Evolutionary conservation across 495 filamentous ascomycete species (phyloP).

Genomic region (Trichocladium antarcticum): DNA sequence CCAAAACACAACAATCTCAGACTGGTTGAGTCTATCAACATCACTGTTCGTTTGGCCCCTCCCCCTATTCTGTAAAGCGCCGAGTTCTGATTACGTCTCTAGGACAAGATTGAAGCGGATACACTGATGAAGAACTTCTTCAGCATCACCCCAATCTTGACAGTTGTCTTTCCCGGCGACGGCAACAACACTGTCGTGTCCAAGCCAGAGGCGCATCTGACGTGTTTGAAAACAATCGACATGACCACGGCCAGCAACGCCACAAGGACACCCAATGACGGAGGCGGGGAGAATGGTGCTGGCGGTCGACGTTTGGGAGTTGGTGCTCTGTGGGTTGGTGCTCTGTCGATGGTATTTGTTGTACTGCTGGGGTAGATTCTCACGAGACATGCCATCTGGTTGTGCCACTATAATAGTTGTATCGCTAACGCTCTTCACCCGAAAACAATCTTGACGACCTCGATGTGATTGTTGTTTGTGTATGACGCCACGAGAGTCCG

Average conservation of each 20-base stretch:
- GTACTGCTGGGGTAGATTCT: background rate
- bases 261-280: background rate
- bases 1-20: conserved; percentile 1
- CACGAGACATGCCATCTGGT: background rate
- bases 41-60: background rate
- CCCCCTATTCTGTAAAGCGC: too few species aligned
- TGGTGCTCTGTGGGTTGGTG: background rate
- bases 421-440: background rate
- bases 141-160: conserved; percentile 4
- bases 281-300: background rate
- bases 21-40: background rate
- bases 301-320: background rate
- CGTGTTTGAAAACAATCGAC: conserved; percentile 5
- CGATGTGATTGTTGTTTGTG: conserved; percentile 30
- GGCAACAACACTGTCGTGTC: background rate
- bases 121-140: background rate
- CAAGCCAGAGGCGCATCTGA: background rate
- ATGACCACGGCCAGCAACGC: background rate
- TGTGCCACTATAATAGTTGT: too few species aligned
- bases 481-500: conserved; percentile 22
- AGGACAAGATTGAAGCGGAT: background rate
- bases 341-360: background rate
- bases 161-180: background rate
- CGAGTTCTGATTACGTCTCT: too few species aligned
- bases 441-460: conserved; percentile 19